These are phyloP conservation scores for Candida insectorum DNA, from an alignment of 805 yeast genomes.

Conservation along the genomic window DNA sequence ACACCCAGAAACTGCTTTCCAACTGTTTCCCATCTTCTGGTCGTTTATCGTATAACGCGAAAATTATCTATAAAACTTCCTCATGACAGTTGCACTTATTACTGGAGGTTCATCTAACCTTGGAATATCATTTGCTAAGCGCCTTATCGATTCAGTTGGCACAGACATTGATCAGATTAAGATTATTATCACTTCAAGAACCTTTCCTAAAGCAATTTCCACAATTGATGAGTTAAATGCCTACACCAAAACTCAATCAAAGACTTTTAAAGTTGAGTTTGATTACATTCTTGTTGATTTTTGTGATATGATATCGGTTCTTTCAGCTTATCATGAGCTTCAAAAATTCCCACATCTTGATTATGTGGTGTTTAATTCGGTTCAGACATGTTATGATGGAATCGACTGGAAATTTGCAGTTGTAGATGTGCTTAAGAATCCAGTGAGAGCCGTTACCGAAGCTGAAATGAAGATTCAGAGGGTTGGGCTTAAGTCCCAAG, in stretches of 20 bases:
- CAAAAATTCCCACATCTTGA: slow-evolving; percentile 67
- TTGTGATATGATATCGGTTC: slow-evolving; percentile 80
- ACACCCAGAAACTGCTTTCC: too few relatives aligned
- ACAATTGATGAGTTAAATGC: slow-evolving; percentile 58
- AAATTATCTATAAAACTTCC: too few relatives aligned
- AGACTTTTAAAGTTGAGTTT: slow-evolving; percentile 65
- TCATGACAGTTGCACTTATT: slow-evolving; percentile 36
- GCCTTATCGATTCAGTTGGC: slow-evolving; percentile 64
- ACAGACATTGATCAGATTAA: slow-evolving; percentile 22
- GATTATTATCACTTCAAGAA: slow-evolving; percentile 83
- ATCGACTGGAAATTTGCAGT: slow-evolving; percentile 82
- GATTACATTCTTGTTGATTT: slow-evolving; percentile 91
- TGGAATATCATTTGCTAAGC: slow-evolving; percentile 81
- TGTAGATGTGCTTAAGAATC: slow-evolving; percentile 60
- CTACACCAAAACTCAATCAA: slow-evolving; percentile 29
- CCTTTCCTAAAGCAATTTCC: slow-evolving; percentile 78
- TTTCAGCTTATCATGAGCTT: slow-evolving; percentile 71
- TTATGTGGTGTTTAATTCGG: slow-evolving; percentile 82
- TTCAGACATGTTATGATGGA: slow-evolving; percentile 83
- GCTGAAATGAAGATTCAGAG: slow-evolving; percentile 85
- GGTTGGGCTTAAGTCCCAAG: slow-evolving; percentile 70
- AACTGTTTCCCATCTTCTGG: too few relatives aligned
- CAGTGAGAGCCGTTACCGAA: slow-evolving; percentile 79
- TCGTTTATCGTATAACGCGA: too few relatives aligned
- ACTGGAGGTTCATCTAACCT: slow-evolving; percentile 57